Conservation (phyloP, 75 land plant species). For the Picea sitchensis region DNA sequence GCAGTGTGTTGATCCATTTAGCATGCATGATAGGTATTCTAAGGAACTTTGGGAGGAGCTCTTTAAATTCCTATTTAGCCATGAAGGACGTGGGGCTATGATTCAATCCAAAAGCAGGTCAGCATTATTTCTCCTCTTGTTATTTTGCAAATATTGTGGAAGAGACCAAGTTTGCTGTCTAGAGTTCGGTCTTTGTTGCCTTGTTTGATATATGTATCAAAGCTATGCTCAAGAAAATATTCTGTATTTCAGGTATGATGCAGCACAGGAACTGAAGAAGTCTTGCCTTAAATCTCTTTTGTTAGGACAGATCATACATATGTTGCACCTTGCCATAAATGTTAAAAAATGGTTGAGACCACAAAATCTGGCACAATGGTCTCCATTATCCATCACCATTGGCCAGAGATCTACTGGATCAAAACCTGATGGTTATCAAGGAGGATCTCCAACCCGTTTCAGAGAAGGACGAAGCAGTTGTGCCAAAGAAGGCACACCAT, state of each 20-base stretch:
- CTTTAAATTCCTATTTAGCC: conserved; percentile 33
- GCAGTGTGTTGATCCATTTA: conserved; percentile 54
- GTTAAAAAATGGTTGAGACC: conserved; percentile 45
- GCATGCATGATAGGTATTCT: conserved; percentile 36
- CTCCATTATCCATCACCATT: conserved; percentile 34
- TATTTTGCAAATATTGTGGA: neutral
- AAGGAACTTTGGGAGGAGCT: conserved; percentile 39
- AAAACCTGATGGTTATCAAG: neutral
- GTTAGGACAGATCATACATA: conserved; percentile 49
- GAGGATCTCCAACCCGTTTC: neutral
- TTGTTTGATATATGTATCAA: neutral
- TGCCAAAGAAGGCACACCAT: neutral
- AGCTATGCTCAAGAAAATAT: neutral
- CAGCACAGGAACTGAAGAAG: conserved; percentile 39
- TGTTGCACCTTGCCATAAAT: conserved; percentile 27
- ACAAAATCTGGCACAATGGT: conserved; percentile 44
- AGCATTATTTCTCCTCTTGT: neutral
- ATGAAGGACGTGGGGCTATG: conserved; percentile 37
- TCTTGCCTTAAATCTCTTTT: conserved; percentile 29
- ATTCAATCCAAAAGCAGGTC: conserved; percentile 24
- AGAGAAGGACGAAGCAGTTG: neutral
- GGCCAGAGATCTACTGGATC: conserved; percentile 1
- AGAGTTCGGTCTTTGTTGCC: neutral
- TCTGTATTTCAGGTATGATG: conserved; percentile 34
- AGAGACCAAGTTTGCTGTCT: neutral